These are phyloP conservation scores for Stemphylium beticola DNA, from an alignment of 2,329 filamentous ascomycete species.

Conservation along the genomic window DNA sequence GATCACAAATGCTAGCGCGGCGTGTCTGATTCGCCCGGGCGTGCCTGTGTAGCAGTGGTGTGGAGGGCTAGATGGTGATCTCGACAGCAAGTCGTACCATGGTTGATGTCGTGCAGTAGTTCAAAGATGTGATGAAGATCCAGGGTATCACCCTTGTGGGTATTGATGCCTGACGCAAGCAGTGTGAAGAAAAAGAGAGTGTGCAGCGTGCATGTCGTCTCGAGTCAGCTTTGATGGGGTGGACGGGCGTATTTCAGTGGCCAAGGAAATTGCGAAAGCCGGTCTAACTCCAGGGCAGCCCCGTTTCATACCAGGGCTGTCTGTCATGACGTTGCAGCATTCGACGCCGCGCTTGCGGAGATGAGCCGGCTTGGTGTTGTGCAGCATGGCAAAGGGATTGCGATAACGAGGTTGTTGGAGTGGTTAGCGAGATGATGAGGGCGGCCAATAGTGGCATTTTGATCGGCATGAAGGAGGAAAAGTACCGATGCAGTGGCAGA, in stretches of 20 bases:
- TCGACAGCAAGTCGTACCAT: slow-evolving; percentile 7
- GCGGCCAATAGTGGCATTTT: slow-evolving; percentile 6
- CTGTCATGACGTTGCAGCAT: not conserved
- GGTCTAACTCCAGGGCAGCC: not conserved
- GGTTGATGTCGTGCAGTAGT: slow-evolving; percentile 19
- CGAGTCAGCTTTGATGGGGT: slow-evolving; percentile 6
- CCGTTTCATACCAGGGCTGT: slow-evolving; percentile 4
- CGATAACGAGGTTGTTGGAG: not conserved
- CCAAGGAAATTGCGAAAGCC: slow-evolving; percentile 4
- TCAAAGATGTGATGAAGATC: slow-evolving; percentile 4
- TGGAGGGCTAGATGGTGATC: not conserved
- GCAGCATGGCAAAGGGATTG: slow-evolving; percentile 5
- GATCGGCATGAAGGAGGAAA: not conserved
- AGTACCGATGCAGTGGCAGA: slow-evolving; percentile 5
- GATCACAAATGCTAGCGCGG: too few relatives aligned
- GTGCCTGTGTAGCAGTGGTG: not conserved
- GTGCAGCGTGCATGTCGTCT: not conserved
- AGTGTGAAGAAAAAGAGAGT: not conserved
- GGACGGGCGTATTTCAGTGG: not conserved
- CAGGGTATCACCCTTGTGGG: slow-evolving; percentile 5
- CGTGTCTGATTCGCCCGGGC: too few relatives aligned
- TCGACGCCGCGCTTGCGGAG: not conserved
- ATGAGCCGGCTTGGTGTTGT: slow-evolving; percentile 10
- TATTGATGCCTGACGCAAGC: slow-evolving; percentile 6
- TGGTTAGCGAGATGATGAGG: slow-evolving; percentile 5